Percentiles rank a stretch among this genome's conserved stretches.
Conservation (phyloP, 257 asterid genomes). For the Solanum rostratum region DNA sequence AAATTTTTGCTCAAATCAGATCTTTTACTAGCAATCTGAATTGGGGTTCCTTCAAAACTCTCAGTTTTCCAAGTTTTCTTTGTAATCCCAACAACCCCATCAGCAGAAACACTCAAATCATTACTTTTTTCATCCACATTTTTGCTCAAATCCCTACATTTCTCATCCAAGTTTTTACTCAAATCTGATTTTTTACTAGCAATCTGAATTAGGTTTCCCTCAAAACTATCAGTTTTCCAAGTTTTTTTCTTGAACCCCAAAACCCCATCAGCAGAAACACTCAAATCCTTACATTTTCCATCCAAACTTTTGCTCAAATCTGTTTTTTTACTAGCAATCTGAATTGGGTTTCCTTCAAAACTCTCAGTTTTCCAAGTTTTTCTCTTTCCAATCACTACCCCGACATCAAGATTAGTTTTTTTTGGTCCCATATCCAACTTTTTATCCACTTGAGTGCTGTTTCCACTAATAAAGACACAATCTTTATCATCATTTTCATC, state of each 20-base stretch:
- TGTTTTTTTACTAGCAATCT: conserved; percentile 49
- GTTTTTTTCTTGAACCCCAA: conserved; percentile 11
- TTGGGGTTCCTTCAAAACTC: conserved; percentile 21
- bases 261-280: neutral
- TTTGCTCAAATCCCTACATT: neutral
- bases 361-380: conserved; percentile 72
- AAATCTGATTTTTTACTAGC: conserved; percentile 43
- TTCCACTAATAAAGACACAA: neutral
- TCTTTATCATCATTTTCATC: conserved; percentile 8
- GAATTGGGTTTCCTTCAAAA: conserved; percentile 44
- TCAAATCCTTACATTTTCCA: conserved; percentile 11
- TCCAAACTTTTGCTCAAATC: conserved; percentile 12
- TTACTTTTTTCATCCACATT: neutral
- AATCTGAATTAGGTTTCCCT: conserved; percentile 52
- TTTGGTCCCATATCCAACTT: conserved; percentile 24
- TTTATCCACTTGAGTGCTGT: conserved; percentile 19
- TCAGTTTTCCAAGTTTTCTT: conserved; percentile 53
- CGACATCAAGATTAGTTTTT: conserved; percentile 28
- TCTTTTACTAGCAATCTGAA: neutral
- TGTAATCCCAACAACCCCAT: neutral
- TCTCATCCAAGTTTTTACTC: conserved; percentile 30
- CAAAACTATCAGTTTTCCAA: conserved; percentile 51
- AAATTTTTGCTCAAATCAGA: neutral
- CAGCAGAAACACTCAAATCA: conserved; percentile 9
- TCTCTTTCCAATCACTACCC: conserved; percentile 35